Percentiles rank a stretch among this genome's conserved stretches.
Evolutionary conservation across 2,329 filamentous ascomycete species (phyloP).

Genomic region (Penicillium olsonii): DNA sequence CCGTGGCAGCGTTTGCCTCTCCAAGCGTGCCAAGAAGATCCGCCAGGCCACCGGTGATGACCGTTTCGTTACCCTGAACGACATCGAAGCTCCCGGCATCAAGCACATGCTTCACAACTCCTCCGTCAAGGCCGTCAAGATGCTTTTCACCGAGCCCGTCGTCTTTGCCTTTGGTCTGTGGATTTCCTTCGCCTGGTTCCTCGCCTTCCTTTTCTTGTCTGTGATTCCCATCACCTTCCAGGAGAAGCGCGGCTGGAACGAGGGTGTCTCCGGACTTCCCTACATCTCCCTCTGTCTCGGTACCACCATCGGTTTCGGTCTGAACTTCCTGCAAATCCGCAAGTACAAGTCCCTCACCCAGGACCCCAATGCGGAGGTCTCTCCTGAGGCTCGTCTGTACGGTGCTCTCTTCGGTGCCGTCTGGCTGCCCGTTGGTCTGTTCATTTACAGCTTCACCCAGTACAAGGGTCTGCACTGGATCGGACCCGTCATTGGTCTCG

Average conservation of each 20-base stretch:
- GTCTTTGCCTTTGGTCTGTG: slow-evolving; percentile 54
- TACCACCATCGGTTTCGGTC: slow-evolving; percentile 50
- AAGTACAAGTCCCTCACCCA: slow-evolving; percentile 51
- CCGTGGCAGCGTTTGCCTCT: slow-evolving; percentile 49
- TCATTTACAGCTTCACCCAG: slow-evolving; percentile 58
- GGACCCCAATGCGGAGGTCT: slow-evolving; percentile 32
- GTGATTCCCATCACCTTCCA: slow-evolving; percentile 54
- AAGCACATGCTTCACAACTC: slow-evolving; percentile 45
- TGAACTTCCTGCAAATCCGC: slow-evolving; percentile 54
- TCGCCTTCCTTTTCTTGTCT: slow-evolving; percentile 57
- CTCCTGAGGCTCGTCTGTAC: slow-evolving; percentile 51
- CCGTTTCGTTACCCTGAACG: slow-evolving; percentile 53
- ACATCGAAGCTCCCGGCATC: slow-evolving; percentile 53
- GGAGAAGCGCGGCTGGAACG: slow-evolving; percentile 55
- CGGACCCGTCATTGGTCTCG: slow-evolving; percentile 52
- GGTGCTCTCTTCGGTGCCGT: slow-evolving; percentile 52
- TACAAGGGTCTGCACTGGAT: slow-evolving; percentile 53
- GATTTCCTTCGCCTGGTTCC: slow-evolving; percentile 57
- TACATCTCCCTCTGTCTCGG: slow-evolving; percentile 55
- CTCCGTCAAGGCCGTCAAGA: slow-evolving; percentile 54
- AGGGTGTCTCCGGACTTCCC: slow-evolving; percentile 53
- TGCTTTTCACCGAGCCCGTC: slow-evolving; percentile 53
- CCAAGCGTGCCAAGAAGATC: slow-evolving; percentile 52
- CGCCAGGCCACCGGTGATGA: slow-evolving; percentile 52
- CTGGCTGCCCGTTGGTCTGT: slow-evolving; percentile 52